Evolutionary conservation across 345 rosid species (phyloP), one percentile per base, ranked within the genome.

Genomic region (Eutrema heterophyllum): DNA sequence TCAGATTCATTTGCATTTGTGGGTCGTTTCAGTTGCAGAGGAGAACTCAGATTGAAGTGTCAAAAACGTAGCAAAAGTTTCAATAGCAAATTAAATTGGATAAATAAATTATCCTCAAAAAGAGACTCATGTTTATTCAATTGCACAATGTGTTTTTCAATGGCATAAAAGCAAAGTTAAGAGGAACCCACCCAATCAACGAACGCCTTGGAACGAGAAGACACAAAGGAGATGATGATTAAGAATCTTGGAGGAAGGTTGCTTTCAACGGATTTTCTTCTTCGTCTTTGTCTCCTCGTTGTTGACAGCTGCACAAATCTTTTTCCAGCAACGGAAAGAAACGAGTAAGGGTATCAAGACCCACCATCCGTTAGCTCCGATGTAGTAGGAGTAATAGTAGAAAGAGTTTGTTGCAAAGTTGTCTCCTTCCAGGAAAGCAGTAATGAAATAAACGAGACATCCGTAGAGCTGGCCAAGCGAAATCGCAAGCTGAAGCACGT

Each of bases 391-490:
- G 72, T 87, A 86, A 54, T 91, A 92, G 78, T 89, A 83, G 39
- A 72, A 82, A 0, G 84, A 62, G 80, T 83, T 87, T 2, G 88
- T 63, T 5, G 97, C 88, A 71, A 86, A 92, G 82, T 88, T 82
- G 75, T 90, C 93, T 9, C 99, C 97, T 38, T 95, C 97, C 86
- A 92, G 80, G 69, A 67, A 55, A 12, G 99, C 80, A 26, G 97
- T 92, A 53, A 92, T 64, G 84, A 85, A 95, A 74, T 92, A 95
- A 4, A 92, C 88, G 27, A 83, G 76, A 76, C 89, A 84, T 74
- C 99, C 99, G 45, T 95, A 95, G 21, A 95, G 96, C 84, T 92
- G 99, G 1, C 93, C 97, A 1, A 95, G 76, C 5, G 93, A 92
- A 49, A 95, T 81, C 5, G 88, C 90, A 63, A 92, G 85, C 84